phyloP scores from a whole-genome alignment of 2,329 filamentous ascomycete species.

The Trichocomaceae sp. region DNA sequence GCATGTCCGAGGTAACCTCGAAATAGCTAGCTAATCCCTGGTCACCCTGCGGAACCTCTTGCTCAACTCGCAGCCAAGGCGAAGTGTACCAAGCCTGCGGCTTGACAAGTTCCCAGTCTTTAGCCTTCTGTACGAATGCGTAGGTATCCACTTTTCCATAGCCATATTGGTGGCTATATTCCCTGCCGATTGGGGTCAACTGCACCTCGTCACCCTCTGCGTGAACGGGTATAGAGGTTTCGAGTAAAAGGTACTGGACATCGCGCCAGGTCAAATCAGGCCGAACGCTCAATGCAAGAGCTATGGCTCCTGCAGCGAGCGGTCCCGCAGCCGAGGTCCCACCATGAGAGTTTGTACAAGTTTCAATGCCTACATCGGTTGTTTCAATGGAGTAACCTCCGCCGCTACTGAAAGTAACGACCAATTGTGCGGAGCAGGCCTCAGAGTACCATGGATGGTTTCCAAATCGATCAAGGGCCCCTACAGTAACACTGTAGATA shows the following conservation, averaged over 20 bases:
- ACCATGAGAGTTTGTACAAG: constrained; percentile 75
- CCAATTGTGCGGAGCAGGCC: constrained; percentile 87
- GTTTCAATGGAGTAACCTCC: constrained; percentile 87
- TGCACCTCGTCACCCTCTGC: constrained; percentile 72
- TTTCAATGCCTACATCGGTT: constrained; percentile 80
- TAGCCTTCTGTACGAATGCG: constrained; percentile 75
- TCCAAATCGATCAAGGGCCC: constrained; percentile 80
- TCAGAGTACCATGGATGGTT: constrained; percentile 95
- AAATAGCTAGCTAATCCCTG: constrained; percentile 73
- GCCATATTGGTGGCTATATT: constrained; percentile 90
- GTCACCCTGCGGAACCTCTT: constrained; percentile 76
- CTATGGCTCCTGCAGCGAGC: constrained; percentile 84
- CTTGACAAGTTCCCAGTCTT: constrained; percentile 80
- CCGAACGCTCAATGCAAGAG: constrained; percentile 74
- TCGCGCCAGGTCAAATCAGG: constrained; percentile 91
- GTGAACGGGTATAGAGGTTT: constrained; percentile 76
- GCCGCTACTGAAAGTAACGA: constrained; percentile 95
- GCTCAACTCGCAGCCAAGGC: constrained; percentile 86
- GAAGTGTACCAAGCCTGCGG: constrained; percentile 93
- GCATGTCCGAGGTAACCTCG: constrained; percentile 72
- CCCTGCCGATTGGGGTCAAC: constrained; percentile 68
- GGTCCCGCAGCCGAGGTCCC: constrained; percentile 94
- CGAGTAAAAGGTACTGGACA: constrained; percentile 80
- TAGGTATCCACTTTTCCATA: constrained; percentile 94
- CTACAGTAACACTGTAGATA: constrained; percentile 97